Evolutionary conservation across 805 yeast species (phyloP).

Genomic region (Spathaspora hagerdaliae): DNA sequence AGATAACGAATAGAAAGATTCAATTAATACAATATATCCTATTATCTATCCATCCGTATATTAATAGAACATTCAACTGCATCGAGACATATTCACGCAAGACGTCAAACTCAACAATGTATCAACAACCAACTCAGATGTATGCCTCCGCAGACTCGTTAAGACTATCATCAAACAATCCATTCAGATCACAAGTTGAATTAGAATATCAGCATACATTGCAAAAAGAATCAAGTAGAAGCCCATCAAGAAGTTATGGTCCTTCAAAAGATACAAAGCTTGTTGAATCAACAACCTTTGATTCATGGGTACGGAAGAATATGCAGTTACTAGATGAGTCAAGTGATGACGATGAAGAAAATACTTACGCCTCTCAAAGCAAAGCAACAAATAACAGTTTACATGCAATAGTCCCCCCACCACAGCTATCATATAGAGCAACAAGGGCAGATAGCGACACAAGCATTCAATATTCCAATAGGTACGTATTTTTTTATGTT

Average conservation of each 20-base stretch:
- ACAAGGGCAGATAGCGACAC: slow-evolving; percentile 33
- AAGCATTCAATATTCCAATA: slow-evolving; percentile 25
- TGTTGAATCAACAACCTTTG: slow-evolving; percentile 33
- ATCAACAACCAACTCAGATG: slow-evolving; percentile 34
- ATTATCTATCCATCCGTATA: no score
- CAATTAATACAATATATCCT: no score
- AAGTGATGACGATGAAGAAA: slow-evolving; percentile 27
- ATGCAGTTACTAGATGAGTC: slow-evolving; percentile 37
- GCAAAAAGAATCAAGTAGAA: slow-evolving; percentile 1
- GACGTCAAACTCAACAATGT: slow-evolving; percentile 25
- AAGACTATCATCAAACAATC: slow-evolving; percentile 62
- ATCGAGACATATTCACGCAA: background rate
- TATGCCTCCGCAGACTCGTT: slow-evolving; percentile 31
- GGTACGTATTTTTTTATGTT: slow-evolving; percentile 4
- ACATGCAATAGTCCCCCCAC: slow-evolving; percentile 1
- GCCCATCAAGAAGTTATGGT: background rate
- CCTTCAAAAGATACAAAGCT: background rate
- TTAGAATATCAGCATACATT: slow-evolving; percentile 4
- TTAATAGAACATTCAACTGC: no score
- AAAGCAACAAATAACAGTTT: slow-evolving; percentile 1
- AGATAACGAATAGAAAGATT: no score
- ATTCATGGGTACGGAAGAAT: slow-evolving; percentile 54
- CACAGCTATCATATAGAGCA: slow-evolving; percentile 20
- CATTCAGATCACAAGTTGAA: slow-evolving; percentile 49
- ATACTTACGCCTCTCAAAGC: background rate